Evolutionary conservation across 192 early-diverging fungal species (phyloP).

Genomic region (Backusella australiensis): DNA sequence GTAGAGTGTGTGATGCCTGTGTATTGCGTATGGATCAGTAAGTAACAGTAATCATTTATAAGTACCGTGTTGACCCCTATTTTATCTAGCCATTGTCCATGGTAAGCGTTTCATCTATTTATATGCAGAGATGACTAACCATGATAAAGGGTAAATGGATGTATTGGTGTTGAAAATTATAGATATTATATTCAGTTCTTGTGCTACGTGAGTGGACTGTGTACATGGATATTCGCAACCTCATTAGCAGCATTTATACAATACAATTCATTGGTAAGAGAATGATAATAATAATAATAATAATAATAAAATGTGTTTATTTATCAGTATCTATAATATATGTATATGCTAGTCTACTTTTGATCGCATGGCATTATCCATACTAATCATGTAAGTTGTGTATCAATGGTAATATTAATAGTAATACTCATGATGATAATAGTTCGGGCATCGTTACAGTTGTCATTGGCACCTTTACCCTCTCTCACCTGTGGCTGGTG

Average conservation of each 20-base stretch:
- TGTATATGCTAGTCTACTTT: conserved; percentile 25
- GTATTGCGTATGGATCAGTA: conserved; percentile 59
- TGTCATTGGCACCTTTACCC: conserved; percentile 20
- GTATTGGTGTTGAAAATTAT: conserved; percentile 48
- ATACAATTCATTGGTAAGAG: conserved; percentile 16
- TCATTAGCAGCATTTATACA: conserved; percentile 27
- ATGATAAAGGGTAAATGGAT: conserved; percentile 47
- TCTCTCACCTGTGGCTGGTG: conserved; percentile 20
- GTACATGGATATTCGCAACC: conserved; percentile 26
- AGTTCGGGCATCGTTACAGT: conserved; percentile 17
- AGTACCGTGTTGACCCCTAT: background rate
- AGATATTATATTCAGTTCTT: conserved; percentile 40
- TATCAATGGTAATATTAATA: background rate
- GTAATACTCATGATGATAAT: background rate
- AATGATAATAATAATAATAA: background rate
- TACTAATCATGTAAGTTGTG: conserved; percentile 27
- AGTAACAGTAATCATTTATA: background rate
- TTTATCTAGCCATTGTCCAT: conserved; percentile 40
- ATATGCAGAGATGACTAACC: background rate
- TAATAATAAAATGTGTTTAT: background rate
- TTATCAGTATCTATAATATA: background rate
- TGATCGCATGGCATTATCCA: conserved; percentile 21
- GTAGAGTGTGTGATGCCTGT: conserved; percentile 47
- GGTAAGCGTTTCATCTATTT: conserved; percentile 19
- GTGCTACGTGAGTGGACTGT: conserved; percentile 22